A percentile compares a stretch with the other conserved stretches of the same genome.
phyloP scores from a whole-genome alignment of 2,329 filamentous ascomycete genomes.

The Lecanicillium sp. region DNA sequence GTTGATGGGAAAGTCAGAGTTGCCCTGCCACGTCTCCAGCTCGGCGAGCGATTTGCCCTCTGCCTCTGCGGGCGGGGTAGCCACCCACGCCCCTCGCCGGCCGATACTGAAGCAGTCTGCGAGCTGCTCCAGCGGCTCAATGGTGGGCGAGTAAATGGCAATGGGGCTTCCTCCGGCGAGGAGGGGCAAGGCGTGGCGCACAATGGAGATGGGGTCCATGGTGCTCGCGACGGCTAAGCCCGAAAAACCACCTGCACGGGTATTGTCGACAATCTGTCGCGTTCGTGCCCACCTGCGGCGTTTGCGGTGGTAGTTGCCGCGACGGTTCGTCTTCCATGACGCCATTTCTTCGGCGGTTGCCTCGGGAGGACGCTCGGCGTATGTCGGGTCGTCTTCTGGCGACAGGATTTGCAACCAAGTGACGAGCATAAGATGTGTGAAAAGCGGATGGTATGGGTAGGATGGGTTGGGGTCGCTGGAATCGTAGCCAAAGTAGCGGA shows the following conservation, averaged over 20 bases:
- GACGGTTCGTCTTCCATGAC: constrained; percentile 71
- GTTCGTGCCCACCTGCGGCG: constrained; percentile 71
- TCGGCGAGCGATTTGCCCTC: constrained; percentile 38
- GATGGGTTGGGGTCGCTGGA: constrained; percentile 51
- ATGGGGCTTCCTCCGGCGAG: constrained; percentile 77
- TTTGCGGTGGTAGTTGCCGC: constrained; percentile 84
- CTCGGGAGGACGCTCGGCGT: constrained; percentile 55
- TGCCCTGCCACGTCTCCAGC: constrained; percentile 50
- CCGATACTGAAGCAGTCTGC: constrained; percentile 80
- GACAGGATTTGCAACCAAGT: constrained; percentile 89
- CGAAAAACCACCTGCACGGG: constrained; percentile 69
- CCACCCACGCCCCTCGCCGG: constrained; percentile 67
- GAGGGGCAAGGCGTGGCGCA: constrained; percentile 70
- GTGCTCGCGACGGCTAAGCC: constrained; percentile 74
- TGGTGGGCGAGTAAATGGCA: constrained; percentile 73
- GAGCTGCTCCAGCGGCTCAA: constrained; percentile 71
- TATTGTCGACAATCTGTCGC: constrained; percentile 64
- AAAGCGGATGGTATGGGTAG: constrained; percentile 65
- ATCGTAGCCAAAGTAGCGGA: constrained; percentile 88
- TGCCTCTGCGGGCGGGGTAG: constrained; percentile 36
- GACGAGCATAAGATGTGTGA: constrained; percentile 71
- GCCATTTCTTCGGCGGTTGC: constrained; percentile 55
- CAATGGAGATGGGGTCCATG: constrained; percentile 72
- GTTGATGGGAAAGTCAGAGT: constrained; percentile 76
- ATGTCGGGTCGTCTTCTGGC: constrained; percentile 67